Base-by-base conservation (phyloP, 2,329 filamentous ascomycete species). In the Hortaea werneckii region DNA sequence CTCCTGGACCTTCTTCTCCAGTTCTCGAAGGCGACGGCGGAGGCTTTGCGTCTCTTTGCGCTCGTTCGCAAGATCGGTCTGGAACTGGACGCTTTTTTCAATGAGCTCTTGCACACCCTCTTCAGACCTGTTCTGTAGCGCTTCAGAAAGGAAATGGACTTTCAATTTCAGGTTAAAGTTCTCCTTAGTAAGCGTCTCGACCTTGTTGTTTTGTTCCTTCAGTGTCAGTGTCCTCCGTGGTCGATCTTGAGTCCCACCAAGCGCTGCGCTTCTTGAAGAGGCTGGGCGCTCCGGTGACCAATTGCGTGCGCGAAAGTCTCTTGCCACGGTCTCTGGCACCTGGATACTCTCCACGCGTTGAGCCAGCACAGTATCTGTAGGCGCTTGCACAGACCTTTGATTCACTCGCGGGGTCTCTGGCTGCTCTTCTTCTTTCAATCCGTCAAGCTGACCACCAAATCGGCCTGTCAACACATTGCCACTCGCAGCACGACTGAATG, bases 71-170 rank as follows among this genome's bases (percentile, higher is more conserved):
- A 95, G 78, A 50, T 86, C 87, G 0, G 90, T 95, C 66, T 94
- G 92, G 41, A 96, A 76, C 62, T 95, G 88, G 4, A 96, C 90
- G 58, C 95, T 98, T 66, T 95, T 90, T 39, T 87, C 88, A 57
- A 96, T 94, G 83, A 95, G 94, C 64, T 95, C 90, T 68, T 94
- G 94, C 63, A 98, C 83, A 52, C 89, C 88, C 67, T 96, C 90
- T 63, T 96, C 90, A 1, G 89, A 95, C 37, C 94, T 78, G 61
- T 90, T 92, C 65, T 94, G 88, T 13, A 98, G 71, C 1, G 90
- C 85, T 64, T 96, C 87, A 58, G 90, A 94, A 41, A 98, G 76
- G 61, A 95, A 98, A 74, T 95, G 94, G 53, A 96, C 92, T 64
- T 95, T 94, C 67, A 96, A 81, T 67, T 96, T 95, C 45, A 96